Evolutionary conservation across 1,284 basidiomycete genomes (phyloP).

Genomic region (Microbotryum lychnidis-dioicae): DNA sequence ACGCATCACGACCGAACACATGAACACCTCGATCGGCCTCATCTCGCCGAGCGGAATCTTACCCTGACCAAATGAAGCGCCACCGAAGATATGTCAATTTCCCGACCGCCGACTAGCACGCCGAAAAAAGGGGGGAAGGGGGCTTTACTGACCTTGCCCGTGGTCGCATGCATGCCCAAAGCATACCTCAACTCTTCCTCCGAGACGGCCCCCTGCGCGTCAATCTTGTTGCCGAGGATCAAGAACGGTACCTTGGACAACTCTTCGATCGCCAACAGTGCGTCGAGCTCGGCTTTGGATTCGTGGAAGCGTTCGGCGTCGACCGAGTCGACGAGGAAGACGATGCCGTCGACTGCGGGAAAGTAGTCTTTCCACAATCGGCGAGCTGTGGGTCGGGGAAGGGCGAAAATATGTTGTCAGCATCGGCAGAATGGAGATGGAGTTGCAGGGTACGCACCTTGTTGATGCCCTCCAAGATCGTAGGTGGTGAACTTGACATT

Average conservation of each 20-base stretch:
- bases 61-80: constrained; percentile 51
- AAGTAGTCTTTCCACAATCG: constrained; percentile 99
- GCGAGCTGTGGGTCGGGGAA: constrained; percentile 54
- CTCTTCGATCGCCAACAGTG: constrained; percentile 87
- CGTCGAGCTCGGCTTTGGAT: constrained; percentile 93
- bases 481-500: constrained; percentile 99
- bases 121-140: no score
- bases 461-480: constrained; percentile 94
- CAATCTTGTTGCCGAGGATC: constrained; percentile 99
- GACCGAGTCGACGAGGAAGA: constrained; percentile 95
- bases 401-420: no score
- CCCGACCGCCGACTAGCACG: no score
- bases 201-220: constrained; percentile 91
- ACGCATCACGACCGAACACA: constrained; percentile 99
- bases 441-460: constrained; percentile 52
- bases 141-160: constrained; percentile 70
- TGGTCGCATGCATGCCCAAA: constrained; percentile 94
- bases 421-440: no score
- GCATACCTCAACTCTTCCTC: constrained; percentile 96
- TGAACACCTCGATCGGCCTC: constrained; percentile 98
- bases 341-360: constrained; percentile 97
- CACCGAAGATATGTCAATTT: no score
- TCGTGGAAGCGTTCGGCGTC: constrained; percentile 95
- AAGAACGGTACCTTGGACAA: constrained; percentile 96
- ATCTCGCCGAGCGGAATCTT: constrained; percentile 95